Evolutionary conservation across 768 basidiomycete genomes (phyloP), one percentile per base, ranked within the genome.

Genomic region (Panaeolus papilionaceus): DNA sequence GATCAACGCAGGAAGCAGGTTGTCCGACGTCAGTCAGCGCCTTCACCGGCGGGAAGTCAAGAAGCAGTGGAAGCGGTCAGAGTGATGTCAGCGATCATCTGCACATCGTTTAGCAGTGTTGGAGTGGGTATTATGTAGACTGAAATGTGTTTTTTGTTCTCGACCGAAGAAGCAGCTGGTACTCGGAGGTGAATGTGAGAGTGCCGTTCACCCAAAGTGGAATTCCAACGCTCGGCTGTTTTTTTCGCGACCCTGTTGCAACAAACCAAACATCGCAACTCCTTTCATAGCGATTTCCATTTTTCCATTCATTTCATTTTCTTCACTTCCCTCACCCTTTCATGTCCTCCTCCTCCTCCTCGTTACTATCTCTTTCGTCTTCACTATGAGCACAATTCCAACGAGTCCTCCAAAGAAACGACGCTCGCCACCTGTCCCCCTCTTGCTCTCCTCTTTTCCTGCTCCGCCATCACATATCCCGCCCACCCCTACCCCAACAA

Each of bases 371-470:
- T 42, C 40, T 42, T 42, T 42, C 40, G 2, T 42, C 40, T 42
- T 42, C 40, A 42, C 2, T 2, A 45, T n/a, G n/a, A 20, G 14
- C 45, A 7, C 14, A 45, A n/a, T n/a, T 11, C 45, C 45, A 2
- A 18, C 45, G 18, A 45, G 45, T 45, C 49, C 49, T 26, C 49
- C 49, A 26, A 51, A 51, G 26, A 51, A 51, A 58, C 54, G 54
- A 58, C 54, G 54, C 11, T 58, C 54, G 0, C 54, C 54, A 33
- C 54, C 54, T 37, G 54, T 58, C 26, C 54, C 54, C 10, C 54
- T 58, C 16, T 33, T 58, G 12, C 54, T 58, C 8, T 58, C 54
- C 4, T 58, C 54, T 2, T 58, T 58, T 16, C 54, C 54, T 16
- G 54, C 14, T 16, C 54, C 54, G 11, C 54, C 54, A 33, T 33